phyloP scores from a whole-genome alignment of 805 yeast genomes.

The Pichia occidentalis region DNA sequence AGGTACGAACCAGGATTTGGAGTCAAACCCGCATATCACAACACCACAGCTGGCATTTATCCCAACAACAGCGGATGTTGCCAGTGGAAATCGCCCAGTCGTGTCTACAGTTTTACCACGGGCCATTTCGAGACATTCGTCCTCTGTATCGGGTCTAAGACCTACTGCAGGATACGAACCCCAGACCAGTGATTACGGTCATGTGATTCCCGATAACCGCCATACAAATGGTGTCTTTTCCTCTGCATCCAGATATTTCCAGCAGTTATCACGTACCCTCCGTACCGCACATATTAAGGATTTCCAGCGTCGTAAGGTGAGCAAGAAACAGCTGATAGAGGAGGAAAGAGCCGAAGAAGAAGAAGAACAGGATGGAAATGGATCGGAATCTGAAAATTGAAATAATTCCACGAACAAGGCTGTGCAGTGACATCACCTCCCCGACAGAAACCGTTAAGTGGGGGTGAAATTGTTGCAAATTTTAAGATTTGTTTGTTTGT shows the following conservation, averaged over 20 bases:
- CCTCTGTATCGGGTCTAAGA: too few relatives aligned
- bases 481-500: too few relatives aligned
- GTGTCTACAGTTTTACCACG: conserved; percentile 1
- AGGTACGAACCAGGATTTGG: background rate
- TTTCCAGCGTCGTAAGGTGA: conserved; percentile 59
- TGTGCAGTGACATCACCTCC: background rate
- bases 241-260: conserved; percentile 27
- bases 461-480: too few relatives aligned
- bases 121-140: background rate
- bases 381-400: conserved; percentile 1
- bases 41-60: conserved; percentile 7
- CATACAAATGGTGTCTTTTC: conserved; percentile 1
- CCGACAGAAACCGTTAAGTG: too few relatives aligned
- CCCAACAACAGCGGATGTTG: background rate
- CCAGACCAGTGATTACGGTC: too few relatives aligned
- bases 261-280: conserved; percentile 45
- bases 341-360: conserved; percentile 14
- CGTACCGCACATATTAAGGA: conserved; percentile 79
- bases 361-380: conserved; percentile 8
- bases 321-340: conserved; percentile 17
- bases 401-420: background rate
- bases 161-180: too few relatives aligned
- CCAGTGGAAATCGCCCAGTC: background rate
- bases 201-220: too few relatives aligned
- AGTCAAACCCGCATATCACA: background rate